A percentile compares a stretch with the other conserved stretches of the same genome.
These are phyloP conservation scores for Alnus glutinosa DNA, from an alignment of 306 rosid genomes.

Conservation along the genomic window DNA sequence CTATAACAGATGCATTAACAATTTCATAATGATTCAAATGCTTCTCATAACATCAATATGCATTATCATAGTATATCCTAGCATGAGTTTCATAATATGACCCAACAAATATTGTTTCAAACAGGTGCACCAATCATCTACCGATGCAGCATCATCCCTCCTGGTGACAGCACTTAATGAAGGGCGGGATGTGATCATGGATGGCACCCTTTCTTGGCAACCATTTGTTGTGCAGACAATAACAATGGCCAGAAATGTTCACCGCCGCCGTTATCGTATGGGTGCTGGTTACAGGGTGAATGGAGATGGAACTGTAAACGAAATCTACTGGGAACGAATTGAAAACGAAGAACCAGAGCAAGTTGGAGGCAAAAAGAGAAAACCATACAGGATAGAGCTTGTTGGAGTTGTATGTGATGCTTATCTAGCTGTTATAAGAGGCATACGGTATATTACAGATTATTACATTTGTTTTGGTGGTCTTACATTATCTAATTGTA, in stretches of 20 bases:
- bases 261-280: slow-evolving; percentile 92
- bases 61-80: background rate
- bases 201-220: slow-evolving; percentile 94
- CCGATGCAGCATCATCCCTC: slow-evolving; percentile 96
- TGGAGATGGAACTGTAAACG: slow-evolving; percentile 63
- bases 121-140: slow-evolving; percentile 97
- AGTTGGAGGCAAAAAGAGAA: slow-evolving; percentile 73
- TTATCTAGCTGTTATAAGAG: slow-evolving; percentile 82
- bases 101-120: slow-evolving; percentile 14
- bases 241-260: slow-evolving; percentile 92
- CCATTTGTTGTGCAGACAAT: slow-evolving; percentile 97
- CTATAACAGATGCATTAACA: background rate
- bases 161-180: slow-evolving; percentile 90
- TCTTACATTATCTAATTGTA: slow-evolving; percentile 15
- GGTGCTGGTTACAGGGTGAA: slow-evolving; percentile 73
- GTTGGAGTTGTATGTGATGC: slow-evolving; percentile 99
- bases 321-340: slow-evolving; percentile 79
- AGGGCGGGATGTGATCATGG: slow-evolving; percentile 95
- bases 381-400: slow-evolving; percentile 92
- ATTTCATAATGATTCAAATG: background rate
- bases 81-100: background rate
- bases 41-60: background rate
- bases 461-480: slow-evolving; percentile 1
- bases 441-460: slow-evolving; percentile 61
- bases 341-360: slow-evolving; percentile 68